These are phyloP conservation scores for Acanthamoeba pearcei DNA, from an alignment of 208 protist genomes.

Conservation along the genomic window DNA sequence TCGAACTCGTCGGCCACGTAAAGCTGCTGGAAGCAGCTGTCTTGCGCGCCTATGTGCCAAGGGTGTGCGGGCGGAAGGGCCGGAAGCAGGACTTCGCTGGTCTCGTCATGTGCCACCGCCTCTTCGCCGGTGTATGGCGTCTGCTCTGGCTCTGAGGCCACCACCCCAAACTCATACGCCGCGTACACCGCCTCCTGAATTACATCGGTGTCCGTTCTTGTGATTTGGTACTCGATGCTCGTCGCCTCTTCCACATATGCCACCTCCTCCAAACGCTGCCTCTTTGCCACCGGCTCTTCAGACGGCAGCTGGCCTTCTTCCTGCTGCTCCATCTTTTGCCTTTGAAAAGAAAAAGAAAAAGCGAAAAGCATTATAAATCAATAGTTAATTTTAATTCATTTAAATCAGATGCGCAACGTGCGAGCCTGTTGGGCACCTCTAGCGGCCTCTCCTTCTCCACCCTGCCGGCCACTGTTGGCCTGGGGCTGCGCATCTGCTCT, in stretches of 20 bases:
- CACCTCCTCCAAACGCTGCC: neutral
- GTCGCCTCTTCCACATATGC: neutral
- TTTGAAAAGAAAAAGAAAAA: too few species aligned
- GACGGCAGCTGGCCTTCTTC: neutral
- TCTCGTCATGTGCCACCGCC: neutral
- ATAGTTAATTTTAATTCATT: too few species aligned
- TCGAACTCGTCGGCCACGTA: slow-evolving; percentile 54
- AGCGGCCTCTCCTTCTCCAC: too few species aligned
- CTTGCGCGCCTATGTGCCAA: neutral
- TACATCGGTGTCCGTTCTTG: too few species aligned
- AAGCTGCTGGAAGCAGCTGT: neutral
- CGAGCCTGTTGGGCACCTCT: too few species aligned
- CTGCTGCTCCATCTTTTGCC: neutral
- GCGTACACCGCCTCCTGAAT: too few species aligned
- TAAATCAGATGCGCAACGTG: too few species aligned
- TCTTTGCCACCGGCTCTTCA: neutral
- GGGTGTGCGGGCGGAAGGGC: slow-evolving; percentile 11
- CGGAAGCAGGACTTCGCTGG: neutral
- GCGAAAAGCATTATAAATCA: too few species aligned
- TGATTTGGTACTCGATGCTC: neutral
- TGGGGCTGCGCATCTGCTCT: too few species aligned
- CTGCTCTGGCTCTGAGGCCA: neutral
- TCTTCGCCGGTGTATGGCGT: neutral
- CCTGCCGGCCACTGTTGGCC: too few species aligned
- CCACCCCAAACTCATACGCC: too few species aligned